Evolutionary conservation across 2,329 filamentous ascomycete species (phyloP).

Genomic region (Ustulina deusta): DNA sequence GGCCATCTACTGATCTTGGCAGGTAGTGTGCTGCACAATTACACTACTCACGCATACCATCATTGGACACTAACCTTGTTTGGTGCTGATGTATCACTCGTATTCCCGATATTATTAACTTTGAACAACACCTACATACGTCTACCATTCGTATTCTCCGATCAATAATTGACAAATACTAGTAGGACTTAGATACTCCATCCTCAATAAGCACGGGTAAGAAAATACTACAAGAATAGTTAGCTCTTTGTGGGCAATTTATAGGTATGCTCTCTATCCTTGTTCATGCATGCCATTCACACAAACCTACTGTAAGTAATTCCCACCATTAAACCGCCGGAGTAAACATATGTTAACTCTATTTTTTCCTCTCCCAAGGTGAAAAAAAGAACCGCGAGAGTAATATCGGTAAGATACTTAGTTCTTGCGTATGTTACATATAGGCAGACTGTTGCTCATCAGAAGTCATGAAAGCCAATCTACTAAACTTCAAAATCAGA

Average conservation of each 20-base stretch:
- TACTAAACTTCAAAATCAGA: too few species aligned
- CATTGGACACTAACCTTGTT: background rate
- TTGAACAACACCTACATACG: background rate
- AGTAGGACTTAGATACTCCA: background rate
- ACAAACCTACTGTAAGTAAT: background rate
- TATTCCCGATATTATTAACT: background rate
- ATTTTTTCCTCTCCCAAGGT: background rate
- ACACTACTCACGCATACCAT: background rate
- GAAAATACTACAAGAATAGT: background rate
- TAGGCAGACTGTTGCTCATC: too few species aligned
- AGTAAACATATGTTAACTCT: too few species aligned
- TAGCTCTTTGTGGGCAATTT: background rate
- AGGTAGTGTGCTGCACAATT: background rate
- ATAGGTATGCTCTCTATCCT: too few species aligned
- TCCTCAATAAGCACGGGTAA: background rate
- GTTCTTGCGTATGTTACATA: too few species aligned
- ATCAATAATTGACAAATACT: slow-evolving; percentile 23
- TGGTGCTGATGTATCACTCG: slow-evolving; percentile 11
- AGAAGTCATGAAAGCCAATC: too few species aligned
- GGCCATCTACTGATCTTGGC: too few species aligned
- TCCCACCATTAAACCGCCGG: background rate
- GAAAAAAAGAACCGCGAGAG: background rate
- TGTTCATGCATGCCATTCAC: background rate
- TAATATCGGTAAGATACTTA: background rate
- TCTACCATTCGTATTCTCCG: background rate